Evolutionary conservation across 73 alveolate genomes (phyloP).

Genomic region (Paramecium sonneborni): DNA sequence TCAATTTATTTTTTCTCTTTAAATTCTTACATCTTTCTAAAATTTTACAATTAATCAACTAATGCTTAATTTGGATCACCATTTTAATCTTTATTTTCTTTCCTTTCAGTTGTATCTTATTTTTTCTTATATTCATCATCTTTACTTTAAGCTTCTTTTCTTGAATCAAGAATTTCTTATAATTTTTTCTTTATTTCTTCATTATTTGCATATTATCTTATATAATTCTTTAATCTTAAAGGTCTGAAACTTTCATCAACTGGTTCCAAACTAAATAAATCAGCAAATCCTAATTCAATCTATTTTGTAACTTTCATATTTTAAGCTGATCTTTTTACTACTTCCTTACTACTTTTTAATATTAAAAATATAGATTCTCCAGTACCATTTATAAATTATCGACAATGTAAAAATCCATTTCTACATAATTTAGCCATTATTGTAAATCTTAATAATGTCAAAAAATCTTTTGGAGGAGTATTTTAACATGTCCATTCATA

Average conservation of each 20-base stretch:
- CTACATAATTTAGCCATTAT: slow-evolving; percentile 39
- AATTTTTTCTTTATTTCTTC: slow-evolving; percentile 27
- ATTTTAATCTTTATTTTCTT: not conserved
- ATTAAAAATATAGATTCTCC: slow-evolving; percentile 52
- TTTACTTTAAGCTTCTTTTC: not conserved
- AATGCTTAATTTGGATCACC: not conserved
- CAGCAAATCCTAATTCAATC: slow-evolving; percentile 62
- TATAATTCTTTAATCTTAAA: slow-evolving; percentile 55
- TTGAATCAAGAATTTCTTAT: not conserved
- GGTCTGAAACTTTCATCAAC: slow-evolving; percentile 59
- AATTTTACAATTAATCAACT: not conserved
- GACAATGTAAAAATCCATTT: slow-evolving; percentile 42
- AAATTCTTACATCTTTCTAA: not conserved
- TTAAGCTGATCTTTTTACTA: slow-evolving; percentile 30
- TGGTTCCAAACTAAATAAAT: slow-evolving; percentile 58
- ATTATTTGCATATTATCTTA: slow-evolving; percentile 21
- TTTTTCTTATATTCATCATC: not conserved
- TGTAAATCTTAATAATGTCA: slow-evolving; percentile 58
- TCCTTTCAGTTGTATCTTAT: not conserved
- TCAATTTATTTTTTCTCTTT: slow-evolving; percentile 23
- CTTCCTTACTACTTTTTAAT: slow-evolving; percentile 51
- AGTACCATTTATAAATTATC: slow-evolving; percentile 42
- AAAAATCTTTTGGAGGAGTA: slow-evolving; percentile 52
- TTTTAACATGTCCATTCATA: slow-evolving; percentile 56
- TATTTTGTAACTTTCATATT: slow-evolving; percentile 26